Base-by-base conservation (phyloP, 495 filamentous ascomycete genomes). In the Bryoglossum gracile region DNA sequence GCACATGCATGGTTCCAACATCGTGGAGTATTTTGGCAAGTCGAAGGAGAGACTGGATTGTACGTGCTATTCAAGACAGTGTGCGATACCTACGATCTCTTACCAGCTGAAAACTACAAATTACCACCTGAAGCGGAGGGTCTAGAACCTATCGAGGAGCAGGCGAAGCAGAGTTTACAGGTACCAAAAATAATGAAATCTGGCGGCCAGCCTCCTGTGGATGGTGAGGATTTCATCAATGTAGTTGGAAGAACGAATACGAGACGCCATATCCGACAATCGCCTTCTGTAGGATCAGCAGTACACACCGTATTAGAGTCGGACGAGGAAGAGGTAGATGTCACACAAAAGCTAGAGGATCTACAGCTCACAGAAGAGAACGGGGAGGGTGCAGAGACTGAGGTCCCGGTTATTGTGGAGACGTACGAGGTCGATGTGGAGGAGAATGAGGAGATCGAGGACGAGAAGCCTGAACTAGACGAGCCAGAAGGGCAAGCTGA, bases 1-100 rank as follows among this genome's bases (percentile, higher is more conserved):
- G 94, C 92, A 42, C 92, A 98, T 59, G 92, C 92, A 9, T 98
- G 92, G 92, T 98, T 95, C 64, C 89, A 95, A 64, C 92, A 98
- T 61, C 80, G 89, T 16, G 80, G 80, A 41, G 83, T 94, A n/a
- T 98, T 97, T 61, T 96, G 90, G 89, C 80, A 86, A 32, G 84
- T 96, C n/a, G 94, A 98, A 64, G 76, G 75, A 10, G 76, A 86
- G 61, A 84, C 84, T 38, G 92, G 92, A 8, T 66, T 98, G 1
- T 98, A 97, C 62, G 74, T 92, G 32, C 84, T 98, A 51, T 97
- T 97, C 74, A 97, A 96, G 73, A 94, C 84, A 0, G 90, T 97
- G 24, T 95, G 89, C 58, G 92, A 97, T 58, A 74, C 79, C 56
- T 97, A 95, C 65, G 76, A 78, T 33, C 76, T 97, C 23, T 83